These are phyloP conservation scores for Cercospora sesami DNA, from an alignment of 2,329 filamentous ascomycete species.

Conservation along the genomic window DNA sequence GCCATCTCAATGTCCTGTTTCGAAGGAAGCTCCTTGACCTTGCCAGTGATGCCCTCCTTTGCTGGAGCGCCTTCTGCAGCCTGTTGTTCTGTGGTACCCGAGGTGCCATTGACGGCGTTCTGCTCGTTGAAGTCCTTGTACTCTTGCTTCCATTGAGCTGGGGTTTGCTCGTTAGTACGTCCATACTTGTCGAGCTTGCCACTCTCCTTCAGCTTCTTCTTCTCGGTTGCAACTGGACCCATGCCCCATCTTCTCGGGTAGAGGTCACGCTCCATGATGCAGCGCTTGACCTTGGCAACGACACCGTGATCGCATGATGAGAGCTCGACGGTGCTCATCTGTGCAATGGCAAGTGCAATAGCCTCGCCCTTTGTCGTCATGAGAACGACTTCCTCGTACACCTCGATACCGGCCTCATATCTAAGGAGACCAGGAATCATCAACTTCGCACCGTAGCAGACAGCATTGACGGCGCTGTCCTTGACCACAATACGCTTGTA, in stretches of 20 bases:
- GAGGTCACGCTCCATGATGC: constrained; percentile 98
- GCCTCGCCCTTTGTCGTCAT: constrained; percentile 99
- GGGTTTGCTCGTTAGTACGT: constrained; percentile 86
- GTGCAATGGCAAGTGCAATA: constrained; percentile 91
- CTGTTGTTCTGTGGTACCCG: constrained; percentile 31
- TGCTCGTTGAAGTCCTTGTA: constrained; percentile 84
- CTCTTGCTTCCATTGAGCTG: constrained; percentile 84
- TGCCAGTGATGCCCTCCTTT: constrained; percentile 40
- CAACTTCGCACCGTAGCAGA: constrained; percentile 97
- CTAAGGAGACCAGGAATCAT: constrained; percentile 96
- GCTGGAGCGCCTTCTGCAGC: constrained; percentile 39
- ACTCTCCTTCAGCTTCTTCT: constrained; percentile 99
- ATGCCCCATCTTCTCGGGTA: constrained; percentile 97
- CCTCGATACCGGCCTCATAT: constrained; percentile 88
- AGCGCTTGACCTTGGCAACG: constrained; percentile 97
- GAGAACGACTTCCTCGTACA: constrained; percentile 92
- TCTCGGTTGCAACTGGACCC: constrained; percentile 87
- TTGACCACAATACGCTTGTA: constrained; percentile 99
- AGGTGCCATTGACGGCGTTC: constrained; percentile 28
- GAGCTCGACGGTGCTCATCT: constrained; percentile 98
- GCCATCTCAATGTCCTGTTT: constrained; percentile 44
- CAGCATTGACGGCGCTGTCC: constrained; percentile 92
- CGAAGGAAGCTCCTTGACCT: constrained; percentile 43
- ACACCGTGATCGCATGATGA: constrained; percentile 96
- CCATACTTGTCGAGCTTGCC: constrained; percentile 99